Evolutionary conservation across 2,329 filamentous ascomycete genomes (phyloP).

Genomic region (Diaporthe capsici): DNA sequence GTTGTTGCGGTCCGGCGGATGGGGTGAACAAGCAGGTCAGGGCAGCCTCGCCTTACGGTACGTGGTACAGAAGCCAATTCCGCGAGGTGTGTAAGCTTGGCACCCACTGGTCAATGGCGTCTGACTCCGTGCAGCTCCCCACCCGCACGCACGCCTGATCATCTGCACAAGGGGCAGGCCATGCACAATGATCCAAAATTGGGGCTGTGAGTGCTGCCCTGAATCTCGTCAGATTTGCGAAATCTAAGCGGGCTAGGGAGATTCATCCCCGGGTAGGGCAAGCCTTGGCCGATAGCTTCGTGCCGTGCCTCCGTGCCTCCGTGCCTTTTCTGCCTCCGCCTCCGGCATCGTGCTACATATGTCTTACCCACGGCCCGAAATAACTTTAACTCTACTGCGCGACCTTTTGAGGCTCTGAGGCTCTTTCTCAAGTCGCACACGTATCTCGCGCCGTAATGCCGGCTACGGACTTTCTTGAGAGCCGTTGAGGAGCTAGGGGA

Average conservation of each 20-base stretch:
- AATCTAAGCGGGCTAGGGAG: conserved; percentile 19
- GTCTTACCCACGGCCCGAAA: conserved; percentile 24
- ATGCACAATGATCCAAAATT: conserved; percentile 35
- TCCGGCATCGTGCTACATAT: conserved; percentile 7
- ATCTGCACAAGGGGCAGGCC: conserved; percentile 29
- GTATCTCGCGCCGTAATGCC: not conserved
- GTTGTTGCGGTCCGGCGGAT: conserved; percentile 20
- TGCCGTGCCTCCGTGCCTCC: not conserved
- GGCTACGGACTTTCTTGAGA: conserved; percentile 33
- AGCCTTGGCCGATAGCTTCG: conserved; percentile 4
- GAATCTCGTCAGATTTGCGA: conserved; percentile 38
- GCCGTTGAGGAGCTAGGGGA: conserved; percentile 31
- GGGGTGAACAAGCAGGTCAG: conserved; percentile 6
- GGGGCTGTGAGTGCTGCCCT: conserved; percentile 37
- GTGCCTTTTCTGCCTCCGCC: not conserved
- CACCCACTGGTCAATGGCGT: conserved; percentile 24
- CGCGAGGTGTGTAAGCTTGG: conserved; percentile 20
- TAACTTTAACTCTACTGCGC: not conserved
- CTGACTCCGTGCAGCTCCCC: conserved; percentile 35
- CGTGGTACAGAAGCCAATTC: conserved; percentile 7
- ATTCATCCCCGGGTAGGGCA: conserved; percentile 3
- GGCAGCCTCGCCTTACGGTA: conserved; percentile 24
- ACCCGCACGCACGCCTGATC: conserved; percentile 18
- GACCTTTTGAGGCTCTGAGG: not conserved
- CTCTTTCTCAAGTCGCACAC: not conserved